Percentiles rank a stretch among this genome's conserved stretches.
phyloP scores from a whole-genome alignment of 2,329 filamentous ascomycete genomes.

The Ceratocystiopsis brevicomis region DNA sequence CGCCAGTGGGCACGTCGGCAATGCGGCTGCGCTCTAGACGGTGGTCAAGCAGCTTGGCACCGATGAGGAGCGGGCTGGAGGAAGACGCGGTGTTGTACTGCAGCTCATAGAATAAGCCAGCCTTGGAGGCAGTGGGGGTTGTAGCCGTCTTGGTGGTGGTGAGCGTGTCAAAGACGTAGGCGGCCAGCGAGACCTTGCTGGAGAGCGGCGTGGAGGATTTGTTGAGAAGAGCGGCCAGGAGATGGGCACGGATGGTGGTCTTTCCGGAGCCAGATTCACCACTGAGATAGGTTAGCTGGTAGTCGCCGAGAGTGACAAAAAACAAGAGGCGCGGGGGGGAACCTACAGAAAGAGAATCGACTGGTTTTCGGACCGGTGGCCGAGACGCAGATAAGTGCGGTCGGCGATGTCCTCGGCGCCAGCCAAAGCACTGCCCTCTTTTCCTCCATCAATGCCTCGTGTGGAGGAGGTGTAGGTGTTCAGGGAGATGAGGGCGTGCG shows the following conservation, averaged over 20 bases:
- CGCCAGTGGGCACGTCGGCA: conserved; percentile 78
- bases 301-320: background rate
- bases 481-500: conserved; percentile 74
- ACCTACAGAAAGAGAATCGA: conserved; percentile 45
- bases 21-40: conserved; percentile 82
- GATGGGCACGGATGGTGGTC: conserved; percentile 78
- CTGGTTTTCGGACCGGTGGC: conserved; percentile 81
- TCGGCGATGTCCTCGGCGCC: conserved; percentile 84
- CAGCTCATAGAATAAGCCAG: conserved; percentile 85
- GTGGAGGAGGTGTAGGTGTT: conserved; percentile 88
- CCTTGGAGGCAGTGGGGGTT: conserved; percentile 86
- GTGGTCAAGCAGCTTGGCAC: conserved; percentile 87
- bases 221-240: conserved; percentile 67
- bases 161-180: conserved; percentile 88
- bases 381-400: conserved; percentile 67
- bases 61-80: conserved; percentile 71
- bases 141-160: conserved; percentile 96
- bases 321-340: background rate
- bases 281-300: conserved; percentile 25
- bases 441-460: conserved; percentile 75
- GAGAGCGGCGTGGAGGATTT: conserved; percentile 88
- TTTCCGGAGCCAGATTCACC: conserved; percentile 94
- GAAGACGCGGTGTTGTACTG: conserved; percentile 86
- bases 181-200: conserved; percentile 77
- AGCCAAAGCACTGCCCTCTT: conserved; percentile 79